Percentiles rank a stretch among this genome's conserved stretches.
Conservation (phyloP, 331 rosid genomes). For the Quercus tomentella region DNA sequence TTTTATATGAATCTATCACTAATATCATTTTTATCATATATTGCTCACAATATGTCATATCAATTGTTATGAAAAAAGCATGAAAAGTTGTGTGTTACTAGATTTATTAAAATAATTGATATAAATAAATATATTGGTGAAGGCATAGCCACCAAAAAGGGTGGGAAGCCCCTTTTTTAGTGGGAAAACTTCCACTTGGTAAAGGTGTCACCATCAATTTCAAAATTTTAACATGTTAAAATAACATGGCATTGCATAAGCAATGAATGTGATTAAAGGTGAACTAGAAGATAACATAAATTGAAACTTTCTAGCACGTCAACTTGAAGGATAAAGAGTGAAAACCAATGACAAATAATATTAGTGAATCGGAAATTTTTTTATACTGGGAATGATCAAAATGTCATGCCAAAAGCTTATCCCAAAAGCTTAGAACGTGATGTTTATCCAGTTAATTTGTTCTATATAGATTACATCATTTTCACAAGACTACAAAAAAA, state of each 20-base stretch:
- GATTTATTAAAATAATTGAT: too few relatives aligned
- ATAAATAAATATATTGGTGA: too few relatives aligned
- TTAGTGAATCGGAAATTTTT: too few relatives aligned
- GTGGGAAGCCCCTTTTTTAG: neutral
- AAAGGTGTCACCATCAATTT: neutral
- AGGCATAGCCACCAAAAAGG: too few relatives aligned
- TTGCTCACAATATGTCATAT: too few relatives aligned
- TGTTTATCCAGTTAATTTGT: slow-evolving; percentile 15
- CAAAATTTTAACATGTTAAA: neutral
- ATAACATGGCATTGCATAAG: neutral
- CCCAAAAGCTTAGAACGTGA: neutral
- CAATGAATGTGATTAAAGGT: neutral
- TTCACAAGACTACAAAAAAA: neutral
- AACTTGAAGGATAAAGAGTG: neutral
- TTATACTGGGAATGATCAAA: neutral
- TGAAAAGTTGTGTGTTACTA: too few relatives aligned
- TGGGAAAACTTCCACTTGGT: neutral
- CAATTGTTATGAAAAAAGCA: too few relatives aligned
- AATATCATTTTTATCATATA: too few relatives aligned
- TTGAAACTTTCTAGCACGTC: neutral
- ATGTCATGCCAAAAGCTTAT: slow-evolving; percentile 16
- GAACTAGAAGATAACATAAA: neutral
- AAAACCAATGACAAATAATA: too few relatives aligned
- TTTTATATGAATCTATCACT: too few relatives aligned
- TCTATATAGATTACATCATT: slow-evolving; percentile 6